Evolutionary conservation across 345 rosid species (phyloP), one percentile per base, ranked within the genome.

Genomic region (Eutrema yunnanense): DNA sequence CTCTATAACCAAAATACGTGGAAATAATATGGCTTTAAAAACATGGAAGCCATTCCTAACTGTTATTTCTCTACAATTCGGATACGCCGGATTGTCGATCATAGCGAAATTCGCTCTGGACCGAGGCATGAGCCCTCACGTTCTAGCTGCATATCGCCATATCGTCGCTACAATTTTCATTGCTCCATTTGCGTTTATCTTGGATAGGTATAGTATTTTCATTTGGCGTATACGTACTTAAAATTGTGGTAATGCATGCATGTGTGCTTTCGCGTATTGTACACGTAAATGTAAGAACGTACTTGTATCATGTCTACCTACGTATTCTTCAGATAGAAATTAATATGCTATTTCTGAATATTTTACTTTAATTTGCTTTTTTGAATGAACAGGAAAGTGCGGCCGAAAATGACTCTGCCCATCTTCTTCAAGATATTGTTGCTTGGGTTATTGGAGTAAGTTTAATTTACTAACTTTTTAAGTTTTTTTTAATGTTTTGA

Each of bases 401-500:
- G 95, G 77, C 96, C 97, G 16, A 90, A 89, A 81, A 84, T 94
- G 95, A 90, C 97, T 0, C 0, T 72, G 9, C 73, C 92, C 71
- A 73, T 79, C 73, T 83, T 94, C 76, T 13, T 82, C 19, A 90
- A 89, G 87, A 86, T 94, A 78, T 1, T 78, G 56, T 41, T 87
- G 41, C 83, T 92, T 44, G 96, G 90, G 13, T 79, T 88, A 73
- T 42, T 92, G 46, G 98, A 92, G 96, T 92, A 79, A 74, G 92
- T 42, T 10, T 76, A 26, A 13, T 19, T 30, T 26, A 61, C 5
- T 3, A 1, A 1, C 9, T 16, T 26, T 64, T 3, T 19, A 2
- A 13, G 30, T 3, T 12, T 42, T 16, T 7, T 41, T 56, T 9
- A 38, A 19, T 43, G 48, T 55, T 48, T 64, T 13, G 33, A 52